These are phyloP conservation scores for Fagus sylvatica DNA, from an alignment of 306 rosid species.

Conservation along the genomic window DNA sequence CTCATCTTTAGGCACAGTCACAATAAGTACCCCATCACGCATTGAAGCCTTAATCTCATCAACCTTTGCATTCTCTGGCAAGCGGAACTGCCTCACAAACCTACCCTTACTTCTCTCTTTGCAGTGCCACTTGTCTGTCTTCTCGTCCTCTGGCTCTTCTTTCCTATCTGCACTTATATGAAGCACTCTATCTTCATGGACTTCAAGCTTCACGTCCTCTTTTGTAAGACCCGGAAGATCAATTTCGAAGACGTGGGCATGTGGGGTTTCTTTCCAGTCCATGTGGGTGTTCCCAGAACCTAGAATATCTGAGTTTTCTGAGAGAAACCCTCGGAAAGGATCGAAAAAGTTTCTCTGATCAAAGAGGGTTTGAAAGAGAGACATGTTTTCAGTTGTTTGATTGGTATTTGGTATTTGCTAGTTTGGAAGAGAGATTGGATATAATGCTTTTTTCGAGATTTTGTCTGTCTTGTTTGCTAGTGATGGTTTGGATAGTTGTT, in stretches of 20 bases:
- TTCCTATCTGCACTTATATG: slow-evolving; percentile 48
- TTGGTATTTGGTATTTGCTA: neutral
- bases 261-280: slow-evolving; percentile 59
- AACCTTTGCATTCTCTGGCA: slow-evolving; percentile 57
- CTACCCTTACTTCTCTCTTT: slow-evolving; percentile 46
- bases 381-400: slow-evolving; percentile 20
- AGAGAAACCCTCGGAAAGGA: slow-evolving; percentile 17
- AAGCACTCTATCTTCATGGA: slow-evolving; percentile 41
- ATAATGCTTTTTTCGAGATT: no score
- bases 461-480: neutral
- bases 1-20: slow-evolving; percentile 51
- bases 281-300: slow-evolving; percentile 24
- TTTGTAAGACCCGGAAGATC: slow-evolving; percentile 58
- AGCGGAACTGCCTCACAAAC: slow-evolving; percentile 42
- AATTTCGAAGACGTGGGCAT: slow-evolving; percentile 47
- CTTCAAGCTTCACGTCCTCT: slow-evolving; percentile 57
- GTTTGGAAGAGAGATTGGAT: neutral
- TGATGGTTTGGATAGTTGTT: neutral
- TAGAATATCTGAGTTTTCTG: slow-evolving; percentile 8
- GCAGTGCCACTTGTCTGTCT: slow-evolving; percentile 55
- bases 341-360: slow-evolving; percentile 27
- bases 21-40: slow-evolving; percentile 48
- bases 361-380: slow-evolving; percentile 35
- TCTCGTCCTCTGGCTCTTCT: slow-evolving; percentile 16
- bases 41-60: slow-evolving; percentile 56